Evolutionary conservation across 164 flowering plant species (phyloP).

Genomic region (Saururus chinensis): DNA sequence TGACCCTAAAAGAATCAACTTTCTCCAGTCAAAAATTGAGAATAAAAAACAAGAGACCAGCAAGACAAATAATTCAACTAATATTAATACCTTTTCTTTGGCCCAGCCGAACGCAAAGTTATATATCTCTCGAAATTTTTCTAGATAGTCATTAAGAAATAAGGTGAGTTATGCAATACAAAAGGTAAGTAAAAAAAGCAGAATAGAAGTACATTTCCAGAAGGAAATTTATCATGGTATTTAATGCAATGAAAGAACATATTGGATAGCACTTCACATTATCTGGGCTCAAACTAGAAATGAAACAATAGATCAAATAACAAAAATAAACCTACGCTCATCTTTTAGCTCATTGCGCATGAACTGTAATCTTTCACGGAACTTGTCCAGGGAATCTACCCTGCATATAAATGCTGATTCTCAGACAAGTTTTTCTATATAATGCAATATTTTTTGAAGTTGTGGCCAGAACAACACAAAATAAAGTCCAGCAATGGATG

Average conservation of each 20-base stretch:
- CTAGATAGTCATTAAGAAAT: slow-evolving; percentile 22
- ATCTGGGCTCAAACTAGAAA: too few relatives aligned
- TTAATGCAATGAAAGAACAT: too few relatives aligned
- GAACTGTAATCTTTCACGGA: slow-evolving; percentile 68
- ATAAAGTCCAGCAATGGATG: background rate
- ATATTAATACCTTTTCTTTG: slow-evolving; percentile 69
- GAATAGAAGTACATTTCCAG: background rate
- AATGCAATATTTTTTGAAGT: background rate
- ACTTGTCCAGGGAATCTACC: slow-evolving; percentile 87
- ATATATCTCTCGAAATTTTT: slow-evolving; percentile 89
- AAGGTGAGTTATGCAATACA: background rate
- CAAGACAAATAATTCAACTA: background rate
- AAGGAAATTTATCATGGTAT: too few relatives aligned
- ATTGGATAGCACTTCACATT: too few relatives aligned
- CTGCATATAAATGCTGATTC: slow-evolving; percentile 34
- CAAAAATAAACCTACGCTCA: slow-evolving; percentile 56
- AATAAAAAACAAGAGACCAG: background rate
- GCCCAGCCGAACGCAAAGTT: slow-evolving; percentile 98
- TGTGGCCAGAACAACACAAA: background rate
- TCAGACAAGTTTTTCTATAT: background rate
- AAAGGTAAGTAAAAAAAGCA: too few relatives aligned
- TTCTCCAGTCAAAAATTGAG: background rate
- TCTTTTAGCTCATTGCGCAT: slow-evolving; percentile 92
- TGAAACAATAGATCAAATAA: background rate
- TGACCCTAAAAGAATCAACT: slow-evolving; percentile 50